Base-by-base conservation (phyloP, 495 filamentous ascomycete genomes). In the Talaromyces trachyspermus region DNA sequence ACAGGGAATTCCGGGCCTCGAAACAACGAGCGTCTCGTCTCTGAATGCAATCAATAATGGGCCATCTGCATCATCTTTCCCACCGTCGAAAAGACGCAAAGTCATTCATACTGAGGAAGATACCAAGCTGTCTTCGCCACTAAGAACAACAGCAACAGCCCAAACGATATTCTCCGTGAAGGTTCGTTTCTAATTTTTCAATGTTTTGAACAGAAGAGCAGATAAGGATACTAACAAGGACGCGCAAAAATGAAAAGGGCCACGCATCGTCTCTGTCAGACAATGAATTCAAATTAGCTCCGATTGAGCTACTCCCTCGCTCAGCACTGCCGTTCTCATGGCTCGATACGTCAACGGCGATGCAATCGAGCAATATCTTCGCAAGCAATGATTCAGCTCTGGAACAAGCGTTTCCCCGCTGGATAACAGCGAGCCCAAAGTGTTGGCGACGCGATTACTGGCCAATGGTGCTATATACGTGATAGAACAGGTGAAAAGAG, bases 361-460 rank as follows among this genome's bases (percentile, higher is more conserved):
- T 78, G 4, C 62, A 72, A 10, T 70, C 76, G 3, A 71, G 75
- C 18, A 63, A 65, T 38, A 60, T 75, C 18, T 85, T 79, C 60
- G 73, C 76, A 25, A 75, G 80, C 3, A 73, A 75, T 49, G 78
- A 85, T 32, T 77, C 78, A 36, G 71, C 78, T 20, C 60, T 87
- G 18, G 81, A 85, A 46, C 65, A 74, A 37, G 33, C 30, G 11
- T 42, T 49, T 18, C 25, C 18, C 2, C 27, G 19, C 51, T 48
- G 12, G 23, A 46, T 19, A 37, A 48, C 19, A 32, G 35, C 2
- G 63, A 68, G 35, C 58, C 62, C 1, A 57, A 49, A 27, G 72
- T 94, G 1, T 75, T 95, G 8, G 74, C 88, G 33, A 85, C 83
- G 23, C 71, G 80, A 40, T 68, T 80, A 18, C 72, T 81, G 29